phyloP scores from a whole-genome alignment of 2,329 filamentous ascomycete species.

The Hirsutella thompsonii region DNA sequence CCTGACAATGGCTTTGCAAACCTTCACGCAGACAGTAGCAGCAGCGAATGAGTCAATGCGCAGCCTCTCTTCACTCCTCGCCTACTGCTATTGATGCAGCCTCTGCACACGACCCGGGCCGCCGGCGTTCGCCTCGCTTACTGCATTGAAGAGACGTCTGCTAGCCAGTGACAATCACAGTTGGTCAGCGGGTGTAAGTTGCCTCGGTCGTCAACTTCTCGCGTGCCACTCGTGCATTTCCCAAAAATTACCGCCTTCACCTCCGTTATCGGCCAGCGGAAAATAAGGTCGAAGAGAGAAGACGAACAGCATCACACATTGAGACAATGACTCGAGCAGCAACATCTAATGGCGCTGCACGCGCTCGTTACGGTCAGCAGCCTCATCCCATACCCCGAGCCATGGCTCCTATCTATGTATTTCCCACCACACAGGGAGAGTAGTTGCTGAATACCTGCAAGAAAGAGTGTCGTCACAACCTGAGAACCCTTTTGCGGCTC shows the following conservation, averaged over 20 bases:
- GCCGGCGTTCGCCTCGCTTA: too few species aligned
- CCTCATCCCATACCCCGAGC: not conserved
- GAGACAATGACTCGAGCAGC: not conserved
- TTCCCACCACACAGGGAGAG: constrained; percentile 16
- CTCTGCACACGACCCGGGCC: too few species aligned
- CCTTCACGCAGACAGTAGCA: too few species aligned
- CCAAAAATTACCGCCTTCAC: constrained; percentile 4
- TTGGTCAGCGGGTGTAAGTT: too few species aligned
- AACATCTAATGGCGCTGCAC: constrained; percentile 7
- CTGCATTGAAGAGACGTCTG: too few species aligned
- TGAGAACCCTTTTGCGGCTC: constrained; percentile 78
- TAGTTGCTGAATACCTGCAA: constrained; percentile 51
- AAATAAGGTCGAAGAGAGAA: not conserved
- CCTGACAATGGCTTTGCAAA: constrained; percentile 9
- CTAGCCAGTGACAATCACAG: too few species aligned
- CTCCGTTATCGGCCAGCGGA: not conserved
- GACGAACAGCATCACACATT: not conserved
- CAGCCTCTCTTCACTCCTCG: too few species aligned
- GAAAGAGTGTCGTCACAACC: constrained; percentile 57
- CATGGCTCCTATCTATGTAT: not conserved
- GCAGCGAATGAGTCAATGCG: too few species aligned
- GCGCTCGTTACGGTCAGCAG: constrained; percentile 17
- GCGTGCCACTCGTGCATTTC: too few species aligned
- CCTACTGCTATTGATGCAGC: too few species aligned
- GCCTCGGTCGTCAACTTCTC: too few species aligned